phyloP scores from a whole-genome alignment of 2,329 filamentous ascomycete genomes.

The Alternaria hordeiaustralica region DNA sequence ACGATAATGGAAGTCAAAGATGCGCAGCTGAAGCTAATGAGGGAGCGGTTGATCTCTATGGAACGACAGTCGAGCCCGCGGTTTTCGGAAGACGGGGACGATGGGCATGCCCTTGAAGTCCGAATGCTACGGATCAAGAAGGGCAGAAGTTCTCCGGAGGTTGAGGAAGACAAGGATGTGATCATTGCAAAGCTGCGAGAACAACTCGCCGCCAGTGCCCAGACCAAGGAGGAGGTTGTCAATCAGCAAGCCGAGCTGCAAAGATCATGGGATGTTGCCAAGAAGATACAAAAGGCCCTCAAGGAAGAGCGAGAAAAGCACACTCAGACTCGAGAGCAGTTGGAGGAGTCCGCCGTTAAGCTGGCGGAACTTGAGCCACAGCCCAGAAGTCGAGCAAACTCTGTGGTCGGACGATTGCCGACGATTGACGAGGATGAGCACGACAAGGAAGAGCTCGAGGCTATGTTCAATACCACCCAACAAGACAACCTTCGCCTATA shows the following conservation, averaged over 20 bases:
- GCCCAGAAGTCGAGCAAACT: constrained; percentile 6
- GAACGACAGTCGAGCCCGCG: constrained; percentile 30
- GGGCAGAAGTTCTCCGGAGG: constrained; percentile 26
- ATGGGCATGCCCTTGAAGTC: constrained; percentile 40
- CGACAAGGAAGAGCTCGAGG: constrained; percentile 42
- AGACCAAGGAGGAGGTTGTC: constrained; percentile 29
- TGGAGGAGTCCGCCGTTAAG: constrained; percentile 29
- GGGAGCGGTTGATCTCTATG: constrained; percentile 35
- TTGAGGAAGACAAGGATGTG: constrained; percentile 32
- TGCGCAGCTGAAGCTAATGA: constrained; percentile 36
- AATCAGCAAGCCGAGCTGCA: constrained; percentile 39
- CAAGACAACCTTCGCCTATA: constrained; percentile 44
- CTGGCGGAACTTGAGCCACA: constrained; percentile 25
- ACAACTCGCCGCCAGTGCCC: constrained; percentile 29
- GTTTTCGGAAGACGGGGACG: constrained; percentile 16
- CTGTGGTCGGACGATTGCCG: constrained; percentile 26
- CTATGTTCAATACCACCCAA: constrained; percentile 45
- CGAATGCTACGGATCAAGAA: constrained; percentile 39
- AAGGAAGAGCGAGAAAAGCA: constrained; percentile 38
- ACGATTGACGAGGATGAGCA: constrained; percentile 42
- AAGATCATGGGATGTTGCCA: constrained; percentile 41
- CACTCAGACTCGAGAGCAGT: constrained; percentile 31
- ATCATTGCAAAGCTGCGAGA: constrained; percentile 38
- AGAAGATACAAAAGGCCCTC: constrained; percentile 35
- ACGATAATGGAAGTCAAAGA: constrained; percentile 40